Percentiles rank a stretch among this genome's conserved stretches.
phyloP scores from a whole-genome alignment of 2,329 filamentous ascomycete species.

The Nigrospora osmanthi region DNA sequence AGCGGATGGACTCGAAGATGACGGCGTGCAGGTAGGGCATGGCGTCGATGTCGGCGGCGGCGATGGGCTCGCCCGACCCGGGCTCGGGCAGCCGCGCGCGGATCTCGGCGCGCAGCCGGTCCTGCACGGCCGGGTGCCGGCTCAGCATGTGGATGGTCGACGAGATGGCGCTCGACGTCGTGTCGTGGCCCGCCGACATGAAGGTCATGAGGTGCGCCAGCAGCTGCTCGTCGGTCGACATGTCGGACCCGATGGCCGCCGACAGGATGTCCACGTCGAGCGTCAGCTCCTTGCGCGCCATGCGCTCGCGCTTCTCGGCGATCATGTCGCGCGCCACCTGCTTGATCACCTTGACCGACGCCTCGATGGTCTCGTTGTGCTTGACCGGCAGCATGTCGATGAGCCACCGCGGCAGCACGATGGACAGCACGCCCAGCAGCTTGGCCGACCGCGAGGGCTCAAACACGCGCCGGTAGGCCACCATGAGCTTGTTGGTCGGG shows the following conservation, averaged over 20 bases:
- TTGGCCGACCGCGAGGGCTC: conserved; percentile 28
- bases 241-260: conserved; percentile 40
- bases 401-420: conserved; percentile 57
- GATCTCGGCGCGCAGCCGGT: conserved; percentile 53
- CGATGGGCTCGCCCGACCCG: conserved; percentile 20
- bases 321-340: conserved; percentile 62
- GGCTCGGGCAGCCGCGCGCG: conserved; percentile 33
- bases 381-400: conserved; percentile 58
- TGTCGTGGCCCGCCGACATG: conserved; percentile 54
- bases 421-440: conserved; percentile 44
- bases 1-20: conserved; percentile 58
- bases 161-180: conserved; percentile 54
- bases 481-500: conserved; percentile 49
- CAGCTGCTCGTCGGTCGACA: conserved; percentile 43
- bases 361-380: conserved; percentile 56
- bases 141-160: conserved; percentile 56
- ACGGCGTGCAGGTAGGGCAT: conserved; percentile 64
- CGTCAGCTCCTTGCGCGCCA: conserved; percentile 32
- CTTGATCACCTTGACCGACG: conserved; percentile 52
- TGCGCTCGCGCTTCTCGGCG: conserved; percentile 53
- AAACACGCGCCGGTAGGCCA: conserved; percentile 49
- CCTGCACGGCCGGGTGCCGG: conserved; percentile 48
- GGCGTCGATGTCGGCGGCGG: conserved; percentile 47
- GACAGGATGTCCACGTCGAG: conserved; percentile 57
- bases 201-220: conserved; percentile 49